Conservation (phyloP, 495 filamentous ascomycete species). For the Penicillium nucicola region DNA sequence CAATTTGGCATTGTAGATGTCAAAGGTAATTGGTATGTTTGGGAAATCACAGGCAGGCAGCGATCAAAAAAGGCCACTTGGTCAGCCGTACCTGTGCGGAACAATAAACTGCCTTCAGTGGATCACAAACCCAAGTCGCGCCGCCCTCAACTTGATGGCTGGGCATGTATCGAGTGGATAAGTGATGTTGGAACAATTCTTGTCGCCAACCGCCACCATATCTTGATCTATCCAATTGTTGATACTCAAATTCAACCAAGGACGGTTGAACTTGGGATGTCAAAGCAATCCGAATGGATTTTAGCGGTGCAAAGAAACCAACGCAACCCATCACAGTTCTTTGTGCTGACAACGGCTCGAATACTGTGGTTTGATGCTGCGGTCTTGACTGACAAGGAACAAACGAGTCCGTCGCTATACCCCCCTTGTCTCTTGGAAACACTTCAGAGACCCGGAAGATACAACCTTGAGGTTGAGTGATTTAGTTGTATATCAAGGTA, state of each 20-base stretch:
- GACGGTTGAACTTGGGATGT: slow-evolving; percentile 34
- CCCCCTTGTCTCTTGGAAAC: slow-evolving; percentile 38
- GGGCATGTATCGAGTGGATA: slow-evolving; percentile 50
- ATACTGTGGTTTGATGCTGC: slow-evolving; percentile 40
- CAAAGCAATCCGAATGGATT: slow-evolving; percentile 48
- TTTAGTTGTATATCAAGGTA: slow-evolving; percentile 30
- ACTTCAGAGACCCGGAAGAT: slow-evolving; percentile 46
- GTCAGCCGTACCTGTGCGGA: slow-evolving; percentile 19
- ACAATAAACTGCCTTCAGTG: slow-evolving; percentile 29
- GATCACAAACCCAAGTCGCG: slow-evolving; percentile 18
- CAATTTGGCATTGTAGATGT: slow-evolving; percentile 74
- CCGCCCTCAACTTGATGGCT: slow-evolving; percentile 43
- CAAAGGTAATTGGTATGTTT: slow-evolving; percentile 71
- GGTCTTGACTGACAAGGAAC: slow-evolving; percentile 1
- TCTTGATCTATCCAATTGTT: slow-evolving; percentile 37
- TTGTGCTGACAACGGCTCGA: slow-evolving; percentile 51
- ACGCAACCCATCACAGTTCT: slow-evolving; percentile 47
- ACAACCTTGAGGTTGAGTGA: slow-evolving; percentile 37
- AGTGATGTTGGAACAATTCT: slow-evolving; percentile 42
- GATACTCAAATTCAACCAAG: slow-evolving; percentile 15
- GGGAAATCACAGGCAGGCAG: slow-evolving; percentile 56
- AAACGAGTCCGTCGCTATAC: slow-evolving; percentile 12
- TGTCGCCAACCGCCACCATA: slow-evolving; percentile 43
- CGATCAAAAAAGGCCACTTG: slow-evolving; percentile 27
- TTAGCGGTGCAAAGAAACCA: slow-evolving; percentile 48